These are phyloP conservation scores for Paracamarosporium sp. DNA, from an alignment of 2,329 filamentous ascomycete species.

Conservation along the genomic window DNA sequence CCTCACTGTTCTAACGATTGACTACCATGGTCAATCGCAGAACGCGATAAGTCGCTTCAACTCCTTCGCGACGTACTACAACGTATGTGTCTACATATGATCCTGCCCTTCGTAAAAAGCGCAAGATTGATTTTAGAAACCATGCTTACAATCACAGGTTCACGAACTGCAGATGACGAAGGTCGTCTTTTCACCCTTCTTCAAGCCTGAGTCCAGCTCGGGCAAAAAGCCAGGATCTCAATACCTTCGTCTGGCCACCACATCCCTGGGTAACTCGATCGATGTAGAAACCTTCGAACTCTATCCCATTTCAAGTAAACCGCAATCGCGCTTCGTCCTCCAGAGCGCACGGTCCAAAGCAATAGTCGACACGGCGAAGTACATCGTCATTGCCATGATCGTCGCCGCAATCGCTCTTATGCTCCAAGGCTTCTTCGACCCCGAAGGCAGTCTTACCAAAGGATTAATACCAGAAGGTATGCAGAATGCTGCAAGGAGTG, in stretches of 20 bases:
- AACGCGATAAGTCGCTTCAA: conserved; percentile 57
- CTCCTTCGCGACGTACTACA: conserved; percentile 58
- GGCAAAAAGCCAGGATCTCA: conserved; percentile 53
- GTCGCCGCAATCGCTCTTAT: conserved; percentile 69
- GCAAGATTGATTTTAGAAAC: background rate
- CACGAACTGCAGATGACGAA: conserved; percentile 66
- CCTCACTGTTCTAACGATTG: conserved; percentile 78
- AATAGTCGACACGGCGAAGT: conserved; percentile 60
- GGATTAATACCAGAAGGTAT: conserved; percentile 60
- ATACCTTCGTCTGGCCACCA: conserved; percentile 79
- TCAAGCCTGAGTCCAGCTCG: conserved; percentile 39
- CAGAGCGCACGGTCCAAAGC: conserved; percentile 59
- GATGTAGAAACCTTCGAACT: conserved; percentile 82
- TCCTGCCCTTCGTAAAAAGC: background rate
- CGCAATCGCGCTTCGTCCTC: conserved; percentile 70
- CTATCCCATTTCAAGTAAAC: conserved; percentile 55
- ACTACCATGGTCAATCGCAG: conserved; percentile 63
- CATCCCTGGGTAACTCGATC: conserved; percentile 80
- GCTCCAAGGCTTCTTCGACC: conserved; percentile 65
- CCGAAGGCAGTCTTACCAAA: conserved; percentile 54
- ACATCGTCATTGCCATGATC: conserved; percentile 65
- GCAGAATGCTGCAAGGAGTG: conserved; percentile 44
- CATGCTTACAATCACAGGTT: conserved; percentile 25
- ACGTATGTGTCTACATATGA: conserved; percentile 50
- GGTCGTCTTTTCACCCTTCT: conserved; percentile 54